Percentiles rank a stretch among this genome's conserved stretches.
phyloP scores from a whole-genome alignment of 1,139 yeast species.

The Yamadazyma pseudoaaseri region DNA sequence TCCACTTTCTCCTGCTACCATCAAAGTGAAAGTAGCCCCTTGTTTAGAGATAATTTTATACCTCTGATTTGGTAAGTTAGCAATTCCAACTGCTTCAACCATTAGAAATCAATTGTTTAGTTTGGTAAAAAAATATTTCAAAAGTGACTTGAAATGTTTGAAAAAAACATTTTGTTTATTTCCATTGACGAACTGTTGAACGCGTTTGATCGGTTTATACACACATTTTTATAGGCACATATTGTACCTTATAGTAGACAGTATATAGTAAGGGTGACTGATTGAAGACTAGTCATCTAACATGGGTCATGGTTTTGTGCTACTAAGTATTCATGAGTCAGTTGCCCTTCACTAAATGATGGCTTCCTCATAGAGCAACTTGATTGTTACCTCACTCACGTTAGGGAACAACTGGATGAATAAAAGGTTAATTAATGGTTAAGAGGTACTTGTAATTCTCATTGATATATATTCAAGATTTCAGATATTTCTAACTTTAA shows the following conservation, averaged over 20 bases:
- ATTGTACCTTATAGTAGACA: too few species aligned
- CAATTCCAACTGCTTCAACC: slow-evolving; percentile 74
- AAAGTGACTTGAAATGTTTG: not conserved
- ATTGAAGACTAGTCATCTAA: too few species aligned
- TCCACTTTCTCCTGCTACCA: slow-evolving; percentile 97
- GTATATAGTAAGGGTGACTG: too few species aligned
- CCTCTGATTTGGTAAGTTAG: slow-evolving; percentile 92
- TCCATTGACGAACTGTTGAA: slow-evolving; percentile 7
- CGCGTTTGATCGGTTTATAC: slow-evolving; percentile 2
- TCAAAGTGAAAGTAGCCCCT: slow-evolving; percentile 87
- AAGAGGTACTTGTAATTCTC: too few species aligned
- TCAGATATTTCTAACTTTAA: slow-evolving; percentile 10
- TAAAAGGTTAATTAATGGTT: too few species aligned
- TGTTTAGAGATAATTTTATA: slow-evolving; percentile 85
- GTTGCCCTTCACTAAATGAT: too few species aligned
- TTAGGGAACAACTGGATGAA: too few species aligned
- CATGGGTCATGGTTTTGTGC: too few species aligned
- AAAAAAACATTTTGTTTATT: slow-evolving; percentile 5
- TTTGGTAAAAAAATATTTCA: not conserved
- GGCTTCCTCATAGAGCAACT: too few species aligned
- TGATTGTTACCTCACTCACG: too few species aligned
- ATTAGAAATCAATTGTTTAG: slow-evolving; percentile 11
- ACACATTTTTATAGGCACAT: too few species aligned
- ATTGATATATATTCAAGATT: slow-evolving; percentile 11
- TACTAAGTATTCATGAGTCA: too few species aligned